Evolutionary conservation across 2,329 filamentous ascomycete genomes (phyloP), one percentile per base, ranked within the genome.

Genomic region (Sphaerulina populicola): DNA sequence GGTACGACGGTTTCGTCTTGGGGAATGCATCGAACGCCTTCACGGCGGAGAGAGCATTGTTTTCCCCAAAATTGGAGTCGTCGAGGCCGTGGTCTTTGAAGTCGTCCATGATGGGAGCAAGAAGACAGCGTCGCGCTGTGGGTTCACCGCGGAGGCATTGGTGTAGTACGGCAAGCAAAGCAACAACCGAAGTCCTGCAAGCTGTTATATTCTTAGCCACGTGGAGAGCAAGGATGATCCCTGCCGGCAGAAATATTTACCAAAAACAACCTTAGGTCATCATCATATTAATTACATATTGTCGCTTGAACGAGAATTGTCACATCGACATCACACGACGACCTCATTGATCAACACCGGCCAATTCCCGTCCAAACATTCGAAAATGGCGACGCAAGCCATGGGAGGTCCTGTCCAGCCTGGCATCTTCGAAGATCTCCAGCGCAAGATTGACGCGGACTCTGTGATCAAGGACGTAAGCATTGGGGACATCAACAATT

Each of bases 11-110:
- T 74, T 97, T 97, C 48, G 91, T 88, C 77, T 98, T 97, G 60
- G 93, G 91, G 69, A 98, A 98, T 59, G 90, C 91, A 75, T 98
- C 93, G 71, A 98, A 98, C 53, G 91, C 89, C 70, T 83, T 84
- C 64, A 94, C 72, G 51, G 77, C 69, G 47, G 68, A 71, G 52
- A 77, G 63, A 50, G 80, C 77, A 51, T 75, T 76, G 66, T 41
- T 53, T 62, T 87, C 83, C 64, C 80, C 86, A 72, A 95, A 95
- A 57, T 80, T 74, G 68, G 86, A 85, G 63, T 95, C 89, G 64
- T 89, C 78, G 61, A 90, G 78, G 60, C 76, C 76, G 61, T 80
- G 77, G 57, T 84, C 77, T 61, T 82, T 75, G 72, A 85, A 90
- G 64, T 85, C 86, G 77, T 93, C 87, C 88, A 94, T 93, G 36